Evolutionary conservation across 2,329 filamentous ascomycete genomes (phyloP), one percentile per base, ranked within the genome.

Genomic region (Acarospora socialis): DNA sequence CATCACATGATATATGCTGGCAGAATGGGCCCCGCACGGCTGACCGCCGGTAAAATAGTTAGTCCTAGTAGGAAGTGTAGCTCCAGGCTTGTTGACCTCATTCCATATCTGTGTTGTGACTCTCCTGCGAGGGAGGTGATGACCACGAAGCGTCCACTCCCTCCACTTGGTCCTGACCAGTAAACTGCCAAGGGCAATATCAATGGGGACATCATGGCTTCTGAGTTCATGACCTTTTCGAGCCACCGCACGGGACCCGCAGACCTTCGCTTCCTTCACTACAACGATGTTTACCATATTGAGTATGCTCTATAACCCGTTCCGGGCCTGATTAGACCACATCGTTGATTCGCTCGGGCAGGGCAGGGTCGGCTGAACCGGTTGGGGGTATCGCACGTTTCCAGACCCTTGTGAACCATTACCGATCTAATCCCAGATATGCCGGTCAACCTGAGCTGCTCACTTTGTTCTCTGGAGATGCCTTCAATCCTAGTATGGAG

Each of bases 211-310:
- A 28, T 19, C n/a, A 13, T 15, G 12, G 18, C 9, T 26, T 26
- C 23, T n/a, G 9, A 15, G 3, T 52, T 56, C 37, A 52, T 61
- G 40, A 63, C 55, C 16, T 53, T 59, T 43, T 51, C 57, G 17
- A 55, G 57, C 42, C 53, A 53, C 26, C 53, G 59, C 19, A 51
- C 51, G 34, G 58, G 57, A 26, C 52, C 63, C 24, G 80, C 82
- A 26, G 78, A 83, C 51, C 59, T 93, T 30, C 74, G 84, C n/a
- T 57, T 93, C 34, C 53, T 92, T 19, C 86, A 93, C 59, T 93
- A 79, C 65, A 93, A 93, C 55, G 84, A 94, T 57, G 84, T 93
- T 38, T 93, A 93, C 54, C 86, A 93, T 47, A 70, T 93, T 33
- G 83, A 92, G 55, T 61, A 53, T 38, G 50, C 34, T 35, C 29